Evolutionary conservation across 2,329 filamentous ascomycete species (phyloP), one percentile per base, ranked within the genome.

Genomic region (Gliomastix tumulicola): DNA sequence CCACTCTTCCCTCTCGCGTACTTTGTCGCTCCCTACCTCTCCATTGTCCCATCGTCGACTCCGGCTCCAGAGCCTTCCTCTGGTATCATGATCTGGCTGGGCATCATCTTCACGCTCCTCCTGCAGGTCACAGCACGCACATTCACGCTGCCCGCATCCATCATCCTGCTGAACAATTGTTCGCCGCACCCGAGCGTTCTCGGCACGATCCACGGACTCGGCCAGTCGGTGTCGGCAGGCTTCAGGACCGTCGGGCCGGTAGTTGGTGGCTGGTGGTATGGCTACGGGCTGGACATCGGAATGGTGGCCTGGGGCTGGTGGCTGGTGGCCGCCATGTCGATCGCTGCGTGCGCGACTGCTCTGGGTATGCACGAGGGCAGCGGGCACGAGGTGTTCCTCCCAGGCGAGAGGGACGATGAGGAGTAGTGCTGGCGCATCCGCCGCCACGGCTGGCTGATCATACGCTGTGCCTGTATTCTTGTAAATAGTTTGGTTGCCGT

Each of bases 61-160:
- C 49, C 58, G 3, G 45, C 66, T 0, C 62, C 66, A 0, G 53
- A 51, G 10, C 65, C 70, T 0, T 65, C 69, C 0, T 65, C 64
- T 1, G 72, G 71, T 1, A 42, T 66, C 17, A 56, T 66, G 38
- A 62, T 82, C 22, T 85, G 77, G 81, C 57, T 69, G 2, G 71
- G 71, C 13, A 79, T 85, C 40, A 65, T 70, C 0, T 50, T 74
- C 3, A 78, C 86, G 3, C 65, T 86, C 3, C 66, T 76, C 13
- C 54, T 88, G 8, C 84, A 89, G 51, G 84, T 88, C 13, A 66
- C 81, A 5, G 84, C 80, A 0, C 70, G 84, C 20, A 90, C 85
- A 0, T 87, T 89, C 48, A 71, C 71, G 0, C 56, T 75, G 8
- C 74, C 74, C 2, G 71, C 71, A 4, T 74, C 69, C 49, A 74